Evolutionary conservation across 805 yeast species (phyloP).

Genomic region (Kluyveromyces nonfermentans): DNA sequence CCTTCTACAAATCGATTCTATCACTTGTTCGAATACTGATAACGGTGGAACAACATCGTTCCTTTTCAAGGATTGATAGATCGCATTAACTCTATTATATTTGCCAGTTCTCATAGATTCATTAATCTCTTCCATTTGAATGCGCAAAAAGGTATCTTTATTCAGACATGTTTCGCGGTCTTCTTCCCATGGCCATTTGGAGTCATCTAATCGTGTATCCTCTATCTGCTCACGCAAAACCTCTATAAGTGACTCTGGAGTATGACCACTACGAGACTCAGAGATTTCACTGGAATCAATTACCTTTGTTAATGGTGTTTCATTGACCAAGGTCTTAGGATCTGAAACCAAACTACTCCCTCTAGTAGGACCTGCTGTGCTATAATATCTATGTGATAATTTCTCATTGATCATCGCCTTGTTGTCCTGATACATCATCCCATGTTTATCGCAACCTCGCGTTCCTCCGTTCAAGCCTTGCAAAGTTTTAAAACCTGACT

Average conservation of each 20-base stretch:
- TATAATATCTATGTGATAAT: constrained; percentile 13
- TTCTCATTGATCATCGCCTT: constrained; percentile 11
- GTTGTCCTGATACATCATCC: constrained; percentile 8
- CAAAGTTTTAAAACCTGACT: neutral
- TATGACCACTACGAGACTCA: neutral
- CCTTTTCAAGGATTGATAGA: constrained; percentile 34
- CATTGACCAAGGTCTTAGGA: constrained; percentile 4
- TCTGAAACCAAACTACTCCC: neutral
- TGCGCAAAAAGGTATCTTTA: constrained; percentile 23
- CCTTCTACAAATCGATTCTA: constrained; percentile 46
- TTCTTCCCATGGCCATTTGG: constrained; percentile 22
- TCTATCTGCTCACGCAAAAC: neutral
- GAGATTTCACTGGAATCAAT: neutral
- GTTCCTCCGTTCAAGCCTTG: neutral
- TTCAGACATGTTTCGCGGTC: constrained; percentile 26
- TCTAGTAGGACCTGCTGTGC: neutral
- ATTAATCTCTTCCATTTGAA: constrained; percentile 27
- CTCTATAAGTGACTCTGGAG: constrained; percentile 1
- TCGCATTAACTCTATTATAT: constrained; percentile 30
- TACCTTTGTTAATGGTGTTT: neutral
- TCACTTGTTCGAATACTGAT: constrained; percentile 43
- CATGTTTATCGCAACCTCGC: neutral
- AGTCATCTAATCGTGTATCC: constrained; percentile 4
- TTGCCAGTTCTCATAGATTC: constrained; percentile 20
- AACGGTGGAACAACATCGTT: constrained; percentile 41